phyloP scores from a whole-genome alignment of 495 filamentous ascomycete species.

The Penicillium herquei region DNA sequence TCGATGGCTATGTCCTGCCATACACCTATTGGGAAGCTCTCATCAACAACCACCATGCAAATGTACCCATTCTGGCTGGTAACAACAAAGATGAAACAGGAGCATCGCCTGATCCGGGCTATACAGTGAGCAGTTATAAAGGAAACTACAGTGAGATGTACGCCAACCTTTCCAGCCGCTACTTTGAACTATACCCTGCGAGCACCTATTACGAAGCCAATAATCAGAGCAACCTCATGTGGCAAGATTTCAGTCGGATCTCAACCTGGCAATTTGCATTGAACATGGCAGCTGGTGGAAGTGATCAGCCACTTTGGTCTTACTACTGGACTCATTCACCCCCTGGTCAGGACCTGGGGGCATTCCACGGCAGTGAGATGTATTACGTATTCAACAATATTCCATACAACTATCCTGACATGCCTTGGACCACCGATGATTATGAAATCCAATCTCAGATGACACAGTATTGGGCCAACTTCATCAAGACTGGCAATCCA shows the following conservation, averaged over 20 bases:
- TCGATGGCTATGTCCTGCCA: constrained; percentile 17
- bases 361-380: constrained; percentile 40
- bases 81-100: constrained; percentile 19
- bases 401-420: not conserved
- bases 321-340: constrained; percentile 17
- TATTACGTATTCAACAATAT: not conserved
- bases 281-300: constrained; percentile 11
- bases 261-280: constrained; percentile 11
- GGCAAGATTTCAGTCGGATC: constrained; percentile 10
- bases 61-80: constrained; percentile 18
- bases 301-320: constrained; percentile 11
- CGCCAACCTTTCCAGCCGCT: not conserved
- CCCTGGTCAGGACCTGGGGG: constrained; percentile 31
- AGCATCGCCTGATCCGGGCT: not conserved
- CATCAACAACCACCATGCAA: constrained; percentile 1
- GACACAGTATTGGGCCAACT: constrained; percentile 22
- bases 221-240: constrained; percentile 6
- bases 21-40: constrained; percentile 12
- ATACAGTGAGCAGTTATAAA: constrained; percentile 8
- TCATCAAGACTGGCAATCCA: constrained; percentile 17
- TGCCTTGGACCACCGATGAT: constrained; percentile 1
- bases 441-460: constrained; percentile 10
- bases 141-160: constrained; percentile 7
- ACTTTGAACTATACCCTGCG: constrained; percentile 16
- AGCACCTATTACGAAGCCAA: constrained; percentile 4